phyloP scores from a whole-genome alignment of 805 yeast genomes.

The Teunomyces panamensis region DNA sequence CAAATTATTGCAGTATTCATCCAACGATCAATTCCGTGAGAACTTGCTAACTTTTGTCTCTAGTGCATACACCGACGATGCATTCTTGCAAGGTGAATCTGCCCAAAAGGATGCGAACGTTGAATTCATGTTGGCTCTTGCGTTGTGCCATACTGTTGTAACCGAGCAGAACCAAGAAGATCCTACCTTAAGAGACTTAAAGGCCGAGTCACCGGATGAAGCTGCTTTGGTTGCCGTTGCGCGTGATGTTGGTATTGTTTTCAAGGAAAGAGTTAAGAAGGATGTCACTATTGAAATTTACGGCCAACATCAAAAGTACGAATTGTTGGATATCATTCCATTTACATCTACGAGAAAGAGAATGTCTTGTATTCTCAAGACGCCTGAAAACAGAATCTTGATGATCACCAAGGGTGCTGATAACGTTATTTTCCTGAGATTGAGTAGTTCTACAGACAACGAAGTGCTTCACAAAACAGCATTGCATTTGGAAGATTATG shows the following conservation, averaged over 20 bases:
- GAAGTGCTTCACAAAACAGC: conserved; percentile 56
- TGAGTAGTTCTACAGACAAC: conserved; percentile 31
- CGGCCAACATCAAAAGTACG: conserved; percentile 45
- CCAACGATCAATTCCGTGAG: conserved; percentile 40
- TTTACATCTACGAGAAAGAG: conserved; percentile 73
- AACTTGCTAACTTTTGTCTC: conserved; percentile 62
- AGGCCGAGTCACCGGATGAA: conserved; percentile 85
- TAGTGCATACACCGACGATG: conserved; percentile 53
- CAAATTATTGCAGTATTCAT: conserved; percentile 11
- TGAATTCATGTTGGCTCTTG: conserved; percentile 60
- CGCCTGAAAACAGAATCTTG: conserved; percentile 40
- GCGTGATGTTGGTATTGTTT: conserved; percentile 66
- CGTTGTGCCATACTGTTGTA: conserved; percentile 73
- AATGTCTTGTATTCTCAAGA: conserved; percentile 68
- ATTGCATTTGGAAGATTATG: conserved; percentile 62
- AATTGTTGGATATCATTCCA: conserved; percentile 54
- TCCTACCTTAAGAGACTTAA: conserved; percentile 46
- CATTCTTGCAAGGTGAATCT: conserved; percentile 30
- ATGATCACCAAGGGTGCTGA: conserved; percentile 75
- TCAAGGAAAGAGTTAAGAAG: conserved; percentile 52
- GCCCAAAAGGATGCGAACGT: conserved; percentile 48
- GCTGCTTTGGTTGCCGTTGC: conserved; percentile 77
- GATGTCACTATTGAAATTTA: conserved; percentile 43
- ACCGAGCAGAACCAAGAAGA: conserved; percentile 50
- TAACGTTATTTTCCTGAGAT: conserved; percentile 54